Evolutionary conservation across 2,329 filamentous ascomycete genomes (phyloP).

Genomic region (Venturia pyrina): DNA sequence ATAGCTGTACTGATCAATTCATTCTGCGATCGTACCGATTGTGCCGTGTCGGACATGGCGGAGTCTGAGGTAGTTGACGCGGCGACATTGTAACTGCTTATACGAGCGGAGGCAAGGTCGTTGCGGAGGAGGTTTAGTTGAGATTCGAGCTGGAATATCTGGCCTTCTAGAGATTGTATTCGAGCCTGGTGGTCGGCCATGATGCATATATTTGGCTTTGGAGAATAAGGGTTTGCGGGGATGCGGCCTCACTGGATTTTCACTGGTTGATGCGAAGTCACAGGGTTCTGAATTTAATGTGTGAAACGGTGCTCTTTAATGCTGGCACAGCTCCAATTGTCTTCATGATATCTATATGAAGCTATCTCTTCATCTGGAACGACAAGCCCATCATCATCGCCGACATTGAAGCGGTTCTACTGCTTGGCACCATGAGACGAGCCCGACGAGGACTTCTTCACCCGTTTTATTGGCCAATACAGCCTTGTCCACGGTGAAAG

Average conservation of each 20-base stretch:
- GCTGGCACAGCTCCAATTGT: too few relatives aligned
- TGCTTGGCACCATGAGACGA: too few relatives aligned
- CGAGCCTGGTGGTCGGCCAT: constrained; percentile 11
- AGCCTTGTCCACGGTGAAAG: too few relatives aligned
- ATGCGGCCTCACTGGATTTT: background rate
- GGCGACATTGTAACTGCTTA: constrained; percentile 15
- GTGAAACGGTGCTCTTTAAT: too few relatives aligned
- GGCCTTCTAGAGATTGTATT: constrained; percentile 8
- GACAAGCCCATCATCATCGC: too few relatives aligned
- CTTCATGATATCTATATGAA: too few relatives aligned
- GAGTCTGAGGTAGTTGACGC: background rate
- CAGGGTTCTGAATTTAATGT: background rate
- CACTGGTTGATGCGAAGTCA: background rate
- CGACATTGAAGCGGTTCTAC: too few relatives aligned
- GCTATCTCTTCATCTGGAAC: too few relatives aligned
- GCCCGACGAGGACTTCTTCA: too few relatives aligned
- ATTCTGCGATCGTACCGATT: constrained; percentile 6
- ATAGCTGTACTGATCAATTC: constrained; percentile 26
- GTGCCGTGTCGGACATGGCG: constrained; percentile 16
- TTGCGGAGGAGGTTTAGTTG: constrained; percentile 2
- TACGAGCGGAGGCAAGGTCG: constrained; percentile 6
- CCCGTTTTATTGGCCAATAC: too few relatives aligned
- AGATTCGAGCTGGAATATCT: constrained; percentile 5
- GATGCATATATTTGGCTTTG: constrained; percentile 42
- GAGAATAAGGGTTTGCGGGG: background rate